Percentiles rank a stretch among this genome's conserved stretches.
Conservation (phyloP, 202 grass and related monocot genomes). For the Schoenoplectus triqueter region DNA sequence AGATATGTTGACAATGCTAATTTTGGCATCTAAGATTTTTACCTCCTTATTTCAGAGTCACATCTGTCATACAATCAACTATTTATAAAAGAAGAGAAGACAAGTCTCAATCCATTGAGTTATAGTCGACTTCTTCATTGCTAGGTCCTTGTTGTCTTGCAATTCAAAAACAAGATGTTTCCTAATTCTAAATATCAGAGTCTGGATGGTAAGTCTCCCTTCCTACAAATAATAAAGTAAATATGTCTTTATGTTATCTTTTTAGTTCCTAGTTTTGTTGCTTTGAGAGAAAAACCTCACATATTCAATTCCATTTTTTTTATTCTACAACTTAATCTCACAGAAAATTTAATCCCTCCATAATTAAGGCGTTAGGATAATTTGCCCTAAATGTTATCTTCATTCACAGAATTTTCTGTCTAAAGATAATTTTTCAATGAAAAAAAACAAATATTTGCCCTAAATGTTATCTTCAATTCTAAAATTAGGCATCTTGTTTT, state of each 20-base stretch:
- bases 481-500: constrained; percentile 25
- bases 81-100: constrained; percentile 31
- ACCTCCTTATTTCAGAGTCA: constrained; percentile 31
- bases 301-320: neutral
- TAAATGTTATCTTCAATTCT: neutral
- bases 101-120: neutral
- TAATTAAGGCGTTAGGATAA: neutral
- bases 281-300: constrained; percentile 20
- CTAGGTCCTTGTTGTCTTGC: constrained; percentile 5
- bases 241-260: neutral
- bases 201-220: constrained; percentile 14
- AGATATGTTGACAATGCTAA: constrained; percentile 14
- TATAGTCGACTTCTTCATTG: constrained; percentile 20
- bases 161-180: constrained; percentile 25
- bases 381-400: constrained; percentile 4
- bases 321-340: neutral
- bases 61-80: constrained; percentile 20
- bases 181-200: constrained; percentile 35
- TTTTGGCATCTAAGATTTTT: constrained; percentile 33
- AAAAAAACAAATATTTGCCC: neutral
- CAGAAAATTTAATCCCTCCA: neutral
- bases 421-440: neutral
- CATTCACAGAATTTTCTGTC: constrained; percentile 2
- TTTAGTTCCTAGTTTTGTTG: neutral
- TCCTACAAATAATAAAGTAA: constrained; percentile 11